phyloP scores from a whole-genome alignment of 2,329 filamentous ascomycete genomes.

The Calonectria fujianensis region DNA sequence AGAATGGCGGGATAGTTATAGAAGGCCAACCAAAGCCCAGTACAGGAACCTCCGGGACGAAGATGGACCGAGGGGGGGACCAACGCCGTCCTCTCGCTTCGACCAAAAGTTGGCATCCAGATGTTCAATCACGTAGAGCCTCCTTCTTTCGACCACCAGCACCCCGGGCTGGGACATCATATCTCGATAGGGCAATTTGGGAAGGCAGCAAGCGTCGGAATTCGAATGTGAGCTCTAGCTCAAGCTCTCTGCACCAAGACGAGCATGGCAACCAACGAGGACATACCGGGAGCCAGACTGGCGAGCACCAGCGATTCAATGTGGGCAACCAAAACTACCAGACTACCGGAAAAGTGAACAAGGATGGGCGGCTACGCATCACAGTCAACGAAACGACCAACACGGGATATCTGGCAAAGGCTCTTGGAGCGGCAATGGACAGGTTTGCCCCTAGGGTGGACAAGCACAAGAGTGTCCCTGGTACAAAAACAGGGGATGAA shows the following conservation, averaged over 20 bases:
- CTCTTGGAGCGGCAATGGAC: conserved; percentile 78
- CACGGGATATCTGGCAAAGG: conserved; percentile 83
- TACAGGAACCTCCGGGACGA: not conserved
- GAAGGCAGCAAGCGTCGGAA: conserved; percentile 44
- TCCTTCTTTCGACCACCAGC: conserved; percentile 20
- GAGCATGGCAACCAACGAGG: not conserved
- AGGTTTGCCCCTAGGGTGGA: conserved; percentile 49
- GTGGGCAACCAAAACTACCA: conserved; percentile 79
- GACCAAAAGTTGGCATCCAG: conserved; percentile 28
- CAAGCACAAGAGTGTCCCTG: conserved; percentile 24
- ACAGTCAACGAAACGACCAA: conserved; percentile 82
- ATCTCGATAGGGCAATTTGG: conserved; percentile 56
- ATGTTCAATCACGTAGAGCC: not conserved
- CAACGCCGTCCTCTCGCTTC: not conserved
- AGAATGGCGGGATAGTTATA: not conserved
- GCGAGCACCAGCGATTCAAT: conserved; percentile 65
- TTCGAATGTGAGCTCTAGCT: conserved; percentile 44
- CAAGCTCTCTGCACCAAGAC: conserved; percentile 42
- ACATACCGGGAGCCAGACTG: conserved; percentile 48
- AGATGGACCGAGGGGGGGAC: not conserved
- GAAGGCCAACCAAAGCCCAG: not conserved
- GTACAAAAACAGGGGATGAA: conserved; percentile 47
- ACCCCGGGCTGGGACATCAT: conserved; percentile 44
- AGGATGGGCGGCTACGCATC: conserved; percentile 82
- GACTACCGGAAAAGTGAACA: conserved; percentile 79